Base-by-base conservation (phyloP, 202 grass and related monocot genomes). In the Panicum virgatum region DNA sequence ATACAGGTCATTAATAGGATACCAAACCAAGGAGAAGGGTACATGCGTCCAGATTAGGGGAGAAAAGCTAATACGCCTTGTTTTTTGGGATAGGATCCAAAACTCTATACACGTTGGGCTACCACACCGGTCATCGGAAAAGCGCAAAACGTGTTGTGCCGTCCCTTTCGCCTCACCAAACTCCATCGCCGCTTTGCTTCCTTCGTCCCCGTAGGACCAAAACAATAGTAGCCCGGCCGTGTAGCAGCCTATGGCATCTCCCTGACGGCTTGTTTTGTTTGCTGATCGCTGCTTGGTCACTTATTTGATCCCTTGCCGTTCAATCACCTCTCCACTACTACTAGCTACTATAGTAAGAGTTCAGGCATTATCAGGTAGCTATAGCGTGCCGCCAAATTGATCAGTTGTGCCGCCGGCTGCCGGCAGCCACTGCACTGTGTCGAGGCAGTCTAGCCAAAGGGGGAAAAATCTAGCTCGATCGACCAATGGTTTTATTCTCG, bases 131-230 rank as follows among this genome's bases (percentile, higher is more conserved):
- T n/a, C n/a, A n/a, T n/a, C n/a, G n/a, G n/a, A n/a, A n/a, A n/a
- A n/a, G n/a, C n/a, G 37, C 73, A 82, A 39, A 72, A 77, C 66
- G 42, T 78, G 82, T 72, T 89, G 66, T 32, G 78, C 40, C 13
- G 73, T 82, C 69, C 77, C 77, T 86, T 75, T 86, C 69, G 27
- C 60, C 26, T 78, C n/a, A 86, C 87, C 73, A 77, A 82, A 58
- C 87, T 71, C 87, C 78, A 61, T 72, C 38, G n/a, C 7, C 34
- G 40, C n/a, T n/a, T n/a, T n/a, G 29, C 50, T 38, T 5, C 44
- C 12, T 39, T 25, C 45, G 67, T 85, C 77, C 81, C 82, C 76
- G 40, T 82, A 80, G 73, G 66, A 68, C 25, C 25, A 74, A 75
- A 75, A 69, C 37, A 74, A 83, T 63, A 75, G 13, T 27, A 63